Percentiles rank a stretch among this genome's conserved stretches.
phyloP scores from a whole-genome alignment of 2,329 filamentous ascomycete species.

The Colletotrichum lini region DNA sequence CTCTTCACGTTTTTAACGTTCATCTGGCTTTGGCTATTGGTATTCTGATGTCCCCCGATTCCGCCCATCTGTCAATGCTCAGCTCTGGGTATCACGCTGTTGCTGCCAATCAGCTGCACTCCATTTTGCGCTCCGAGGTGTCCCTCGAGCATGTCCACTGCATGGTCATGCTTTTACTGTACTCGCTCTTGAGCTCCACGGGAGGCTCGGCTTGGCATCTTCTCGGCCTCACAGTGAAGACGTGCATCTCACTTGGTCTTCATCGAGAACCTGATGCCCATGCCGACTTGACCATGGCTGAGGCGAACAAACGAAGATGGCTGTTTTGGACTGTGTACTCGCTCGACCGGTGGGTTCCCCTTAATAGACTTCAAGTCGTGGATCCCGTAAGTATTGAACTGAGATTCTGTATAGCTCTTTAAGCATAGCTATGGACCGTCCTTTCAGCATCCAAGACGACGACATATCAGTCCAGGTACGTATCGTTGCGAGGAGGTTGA shows the following conservation, averaged over 20 bases:
- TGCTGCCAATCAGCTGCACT: constrained; percentile 16
- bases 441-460: constrained; percentile 32
- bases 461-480: constrained; percentile 36
- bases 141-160: constrained; percentile 22
- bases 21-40: constrained; percentile 31
- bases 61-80: constrained; percentile 22
- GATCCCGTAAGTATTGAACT: background rate
- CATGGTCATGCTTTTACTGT: constrained; percentile 30
- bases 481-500: background rate
- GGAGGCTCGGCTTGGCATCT: constrained; percentile 36
- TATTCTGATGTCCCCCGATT: constrained; percentile 21
- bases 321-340: constrained; percentile 38
- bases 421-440: constrained; percentile 35
- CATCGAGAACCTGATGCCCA: constrained; percentile 19
- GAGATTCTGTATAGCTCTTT: background rate
- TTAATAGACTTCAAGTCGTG: background rate
- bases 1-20: constrained; percentile 28
- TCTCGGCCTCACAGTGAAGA: constrained; percentile 18
- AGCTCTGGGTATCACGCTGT: constrained; percentile 20
- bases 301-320: constrained; percentile 20
- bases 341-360: constrained; percentile 26
- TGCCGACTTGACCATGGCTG: background rate
- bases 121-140: constrained; percentile 7
- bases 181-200: constrained; percentile 26
- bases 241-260: constrained; percentile 23